These are phyloP conservation scores for Lithospermum erythrorhizon DNA, from an alignment of 257 asterid species.

Conservation along the genomic window DNA sequence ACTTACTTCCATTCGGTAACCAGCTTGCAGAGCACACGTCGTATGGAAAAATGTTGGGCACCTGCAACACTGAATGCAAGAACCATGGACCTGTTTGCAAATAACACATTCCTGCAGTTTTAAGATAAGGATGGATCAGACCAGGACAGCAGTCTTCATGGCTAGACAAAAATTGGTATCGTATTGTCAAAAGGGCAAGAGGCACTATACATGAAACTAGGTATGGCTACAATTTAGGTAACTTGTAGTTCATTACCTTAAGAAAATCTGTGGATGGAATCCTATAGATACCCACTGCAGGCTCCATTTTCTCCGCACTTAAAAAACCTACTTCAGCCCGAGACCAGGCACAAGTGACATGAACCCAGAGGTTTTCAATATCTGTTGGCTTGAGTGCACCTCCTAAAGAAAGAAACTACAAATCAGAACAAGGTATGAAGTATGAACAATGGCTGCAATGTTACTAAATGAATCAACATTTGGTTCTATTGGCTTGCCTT, in stretches of 20 bases:
- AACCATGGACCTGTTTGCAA: conserved; percentile 87
- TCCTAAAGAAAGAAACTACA: conserved; percentile 41
- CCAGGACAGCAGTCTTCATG: not conserved
- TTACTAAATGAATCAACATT: not conserved
- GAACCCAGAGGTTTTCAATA: conserved; percentile 73
- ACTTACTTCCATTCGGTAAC: conserved; percentile 89
- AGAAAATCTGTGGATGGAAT: conserved; percentile 59
- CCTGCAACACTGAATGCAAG: conserved; percentile 89
- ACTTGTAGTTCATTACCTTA: conserved; percentile 32
- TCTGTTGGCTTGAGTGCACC: conserved; percentile 97
- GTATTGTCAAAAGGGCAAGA: conserved; percentile 4
- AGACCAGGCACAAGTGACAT: conserved; percentile 93
- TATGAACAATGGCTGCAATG: conserved; percentile 1
- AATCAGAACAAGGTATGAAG: conserved; percentile 3
- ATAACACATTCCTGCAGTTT: conserved; percentile 66
- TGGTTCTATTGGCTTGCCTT: conserved; percentile 42
- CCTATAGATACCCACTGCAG: conserved; percentile 71
- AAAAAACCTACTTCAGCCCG: conserved; percentile 78
- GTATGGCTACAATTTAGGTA: not conserved
- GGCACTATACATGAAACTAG: not conserved
- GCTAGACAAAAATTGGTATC: not conserved
- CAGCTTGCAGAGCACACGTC: conserved; percentile 87
- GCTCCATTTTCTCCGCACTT: conserved; percentile 80
- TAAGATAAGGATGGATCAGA: conserved; percentile 3
- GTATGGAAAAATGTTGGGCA: conserved; percentile 80